phyloP scores from a whole-genome alignment of 2,329 filamentous ascomycete species.

The Ophiostoma piceae region DNA sequence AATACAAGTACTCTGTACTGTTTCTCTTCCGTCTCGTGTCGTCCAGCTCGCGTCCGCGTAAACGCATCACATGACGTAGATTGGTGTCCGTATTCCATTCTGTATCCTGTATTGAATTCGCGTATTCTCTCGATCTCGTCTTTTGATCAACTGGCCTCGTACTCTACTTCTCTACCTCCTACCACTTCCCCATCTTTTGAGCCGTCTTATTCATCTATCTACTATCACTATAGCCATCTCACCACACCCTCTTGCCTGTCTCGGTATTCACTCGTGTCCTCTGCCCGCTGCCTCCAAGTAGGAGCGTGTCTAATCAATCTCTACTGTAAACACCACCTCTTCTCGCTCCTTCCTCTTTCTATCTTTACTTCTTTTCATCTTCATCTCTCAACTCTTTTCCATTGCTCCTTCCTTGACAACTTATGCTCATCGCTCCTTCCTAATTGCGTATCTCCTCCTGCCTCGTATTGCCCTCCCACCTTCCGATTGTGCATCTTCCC shows the following conservation, averaged over 20 bases:
- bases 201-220: not conserved
- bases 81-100: not conserved
- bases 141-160: not conserved
- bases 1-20: not conserved
- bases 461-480: slow-evolving; percentile 2
- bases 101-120: too few relatives aligned
- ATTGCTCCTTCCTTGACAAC: slow-evolving; percentile 1
- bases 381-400: not conserved
- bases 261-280: slow-evolving; percentile 1
- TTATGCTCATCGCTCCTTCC: not conserved
- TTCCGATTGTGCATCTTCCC: slow-evolving; percentile 14
- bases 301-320: not conserved
- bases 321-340: not conserved
- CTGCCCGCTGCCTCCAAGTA: not conserved
- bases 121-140: not conserved
- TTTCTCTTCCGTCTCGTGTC: slow-evolving; percentile 2
- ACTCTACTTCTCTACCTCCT: not conserved
- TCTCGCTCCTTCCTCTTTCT: slow-evolving; percentile 15
- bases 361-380: not conserved
- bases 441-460: not conserved
- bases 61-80: not conserved
- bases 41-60: not conserved
- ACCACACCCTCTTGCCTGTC: not conserved
- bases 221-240: not conserved
- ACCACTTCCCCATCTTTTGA: not conserved